Conservation (phyloP, 116 monocot genomes). For the Phalaenopsis hybrid region DNA sequence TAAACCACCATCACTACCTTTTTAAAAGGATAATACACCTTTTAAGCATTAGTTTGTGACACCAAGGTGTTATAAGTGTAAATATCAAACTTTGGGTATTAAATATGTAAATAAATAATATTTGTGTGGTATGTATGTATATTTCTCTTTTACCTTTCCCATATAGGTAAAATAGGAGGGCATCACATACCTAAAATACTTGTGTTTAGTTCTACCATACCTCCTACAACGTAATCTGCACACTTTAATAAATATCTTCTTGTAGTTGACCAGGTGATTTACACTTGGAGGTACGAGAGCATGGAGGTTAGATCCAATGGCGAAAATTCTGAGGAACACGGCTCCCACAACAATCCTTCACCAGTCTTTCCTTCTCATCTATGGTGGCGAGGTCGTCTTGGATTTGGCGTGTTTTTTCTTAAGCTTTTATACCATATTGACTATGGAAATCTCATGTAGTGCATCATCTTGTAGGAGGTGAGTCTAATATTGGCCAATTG, state of each 20-base stretch:
- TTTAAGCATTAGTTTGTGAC: too few relatives aligned
- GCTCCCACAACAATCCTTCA: background rate
- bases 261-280: background rate
- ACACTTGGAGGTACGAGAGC: background rate
- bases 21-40: too few relatives aligned
- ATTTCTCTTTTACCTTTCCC: too few relatives aligned
- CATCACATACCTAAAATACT: background rate
- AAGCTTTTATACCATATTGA: background rate
- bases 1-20: too few relatives aligned
- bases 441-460: background rate
- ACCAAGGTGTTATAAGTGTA: too few relatives aligned
- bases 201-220: background rate
- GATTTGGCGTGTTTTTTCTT: background rate
- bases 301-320: slow-evolving; percentile 12
- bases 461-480: background rate
- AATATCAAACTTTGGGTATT: too few relatives aligned
- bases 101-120: too few relatives aligned
- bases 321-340: slow-evolving; percentile 9
- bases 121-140: too few relatives aligned
- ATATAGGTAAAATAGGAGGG: background rate
- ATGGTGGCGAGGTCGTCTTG: slow-evolving; percentile 16
- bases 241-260: background rate
- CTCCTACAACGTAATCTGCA: background rate
- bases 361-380: slow-evolving; percentile 3
- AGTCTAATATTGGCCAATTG: background rate